Evolutionary conservation across 352 stramenopile genomes (phyloP).

Genomic region (Saprolegnia parasitica): DNA sequence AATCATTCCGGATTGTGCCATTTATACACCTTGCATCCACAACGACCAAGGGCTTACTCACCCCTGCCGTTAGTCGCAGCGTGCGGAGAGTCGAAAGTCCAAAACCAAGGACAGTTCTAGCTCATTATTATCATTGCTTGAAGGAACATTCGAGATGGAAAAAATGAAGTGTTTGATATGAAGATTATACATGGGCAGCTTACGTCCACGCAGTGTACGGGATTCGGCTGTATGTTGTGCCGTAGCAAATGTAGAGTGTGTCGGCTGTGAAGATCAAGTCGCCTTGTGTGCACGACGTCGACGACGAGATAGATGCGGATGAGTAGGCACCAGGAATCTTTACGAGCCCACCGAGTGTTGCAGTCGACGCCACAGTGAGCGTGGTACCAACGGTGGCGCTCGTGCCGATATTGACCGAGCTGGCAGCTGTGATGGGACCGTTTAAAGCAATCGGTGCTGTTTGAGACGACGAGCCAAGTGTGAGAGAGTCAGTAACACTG

Average conservation of each 20-base stretch:
- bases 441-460: constrained; percentile 19
- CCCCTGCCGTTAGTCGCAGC: no score
- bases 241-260: constrained; percentile 15
- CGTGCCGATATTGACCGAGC: constrained; percentile 2
- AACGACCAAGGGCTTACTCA: no score
- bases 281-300: constrained; percentile 13
- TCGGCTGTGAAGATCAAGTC: constrained; percentile 4
- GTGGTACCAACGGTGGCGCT: constrained; percentile 11
- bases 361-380: constrained; percentile 2
- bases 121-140: no score
- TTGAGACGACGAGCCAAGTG: neutral
- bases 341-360: neutral
- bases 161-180: no score
- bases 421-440: constrained; percentile 15
- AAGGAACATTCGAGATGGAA: no score
- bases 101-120: no score
- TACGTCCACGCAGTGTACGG: constrained; percentile 9
- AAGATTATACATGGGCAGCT: no score
- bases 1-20: no score
- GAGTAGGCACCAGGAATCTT: constrained; percentile 10
- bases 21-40: no score
- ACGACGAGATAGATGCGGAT: constrained; percentile 14
- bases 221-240: neutral
- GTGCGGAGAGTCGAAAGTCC: no score
- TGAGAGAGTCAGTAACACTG: constrained; percentile 8